phyloP scores from a whole-genome alignment of 495 filamentous ascomycete genomes.

The Penicillium waksmanii region DNA sequence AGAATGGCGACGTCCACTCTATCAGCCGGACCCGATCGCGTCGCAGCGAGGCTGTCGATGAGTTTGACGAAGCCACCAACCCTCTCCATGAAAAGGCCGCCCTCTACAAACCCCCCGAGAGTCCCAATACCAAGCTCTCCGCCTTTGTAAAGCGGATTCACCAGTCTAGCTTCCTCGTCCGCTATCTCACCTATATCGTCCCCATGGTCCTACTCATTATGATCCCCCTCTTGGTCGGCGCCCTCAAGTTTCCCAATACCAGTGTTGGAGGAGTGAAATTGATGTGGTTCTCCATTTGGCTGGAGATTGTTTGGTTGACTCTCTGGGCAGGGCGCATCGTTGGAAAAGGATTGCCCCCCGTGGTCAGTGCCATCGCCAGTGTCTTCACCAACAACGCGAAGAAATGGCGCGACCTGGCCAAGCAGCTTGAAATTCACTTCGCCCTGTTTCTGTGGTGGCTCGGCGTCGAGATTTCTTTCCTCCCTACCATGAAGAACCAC shows the following conservation, averaged over 20 bases:
- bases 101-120: conserved; percentile 68
- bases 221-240: conserved; percentile 80
- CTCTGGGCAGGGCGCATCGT: conserved; percentile 83
- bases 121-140: conserved; percentile 63
- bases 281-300: conserved; percentile 93
- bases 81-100: conserved; percentile 73
- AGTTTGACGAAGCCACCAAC: conserved; percentile 79
- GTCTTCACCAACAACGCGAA: conserved; percentile 85
- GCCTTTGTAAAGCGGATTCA: conserved; percentile 69
- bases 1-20: conserved; percentile 39
- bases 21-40: conserved; percentile 55
- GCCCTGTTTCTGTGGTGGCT: conserved; percentile 95
- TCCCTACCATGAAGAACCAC: conserved; percentile 70
- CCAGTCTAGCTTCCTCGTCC: conserved; percentile 74
- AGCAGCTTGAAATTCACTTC: conserved; percentile 81
- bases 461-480: conserved; percentile 69
- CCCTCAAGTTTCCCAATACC: conserved; percentile 63
- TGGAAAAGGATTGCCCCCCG: conserved; percentile 71
- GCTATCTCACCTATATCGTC: conserved; percentile 86
- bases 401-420: conserved; percentile 92
- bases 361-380: conserved; percentile 68
- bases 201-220: conserved; percentile 75
- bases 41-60: conserved; percentile 68
- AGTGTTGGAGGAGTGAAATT: conserved; percentile 76
- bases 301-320: conserved; percentile 91